Base-by-base conservation (phyloP, 2,329 filamentous ascomycete genomes). In the Claviceps sp. region DNA sequence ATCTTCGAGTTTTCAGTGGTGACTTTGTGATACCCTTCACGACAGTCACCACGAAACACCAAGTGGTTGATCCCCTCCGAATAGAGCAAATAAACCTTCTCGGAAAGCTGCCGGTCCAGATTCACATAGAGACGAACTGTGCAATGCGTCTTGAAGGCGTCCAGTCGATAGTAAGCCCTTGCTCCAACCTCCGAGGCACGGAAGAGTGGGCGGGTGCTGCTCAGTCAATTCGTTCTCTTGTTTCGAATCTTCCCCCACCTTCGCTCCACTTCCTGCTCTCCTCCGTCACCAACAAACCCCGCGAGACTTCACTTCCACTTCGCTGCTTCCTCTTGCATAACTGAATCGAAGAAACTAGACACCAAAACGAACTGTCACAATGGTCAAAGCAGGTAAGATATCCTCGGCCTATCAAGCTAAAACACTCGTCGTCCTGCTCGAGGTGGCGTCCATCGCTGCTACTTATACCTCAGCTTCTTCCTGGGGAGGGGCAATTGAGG, bases 311-410 rank as follows among this genome's bases (percentile, higher is more conserved):
- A 50, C 44, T 37, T 46, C 40, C n/a, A 49, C n/a, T 41, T 16
- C 30, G 41, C n/a, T 37, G 6, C 18, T 37, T 37, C n/a, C 38
- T 16, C 16, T 45, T 24, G 26, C 13, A 30, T 52, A 47, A 18
- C 48, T 52, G 57, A 61, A 61, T 44, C 24, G 24, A 16, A 38
- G 53, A 30, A 11, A 50, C 52, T 57, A 62, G 60, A 54, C 55
- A 49, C 48, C 54, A 66, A 63, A 64, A 60, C 65, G 72, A 75
- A 62, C 74, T 75, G 74, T 75, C 85, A 95, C 83, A 83, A 96
- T 96, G 90, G 90, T 96, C 79, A 96, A 95, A 82, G 90, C 91
- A 76, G 88, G 88, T 95, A 42, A 55, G 82, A 68, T 30, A 5
- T n/a, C 22, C n/a, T 48, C 11, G 14, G 46, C 42, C 20, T 38